Conservation (phyloP, 2,329 filamentous ascomycete species). For the Pochonia chlamydosporia region DNA sequence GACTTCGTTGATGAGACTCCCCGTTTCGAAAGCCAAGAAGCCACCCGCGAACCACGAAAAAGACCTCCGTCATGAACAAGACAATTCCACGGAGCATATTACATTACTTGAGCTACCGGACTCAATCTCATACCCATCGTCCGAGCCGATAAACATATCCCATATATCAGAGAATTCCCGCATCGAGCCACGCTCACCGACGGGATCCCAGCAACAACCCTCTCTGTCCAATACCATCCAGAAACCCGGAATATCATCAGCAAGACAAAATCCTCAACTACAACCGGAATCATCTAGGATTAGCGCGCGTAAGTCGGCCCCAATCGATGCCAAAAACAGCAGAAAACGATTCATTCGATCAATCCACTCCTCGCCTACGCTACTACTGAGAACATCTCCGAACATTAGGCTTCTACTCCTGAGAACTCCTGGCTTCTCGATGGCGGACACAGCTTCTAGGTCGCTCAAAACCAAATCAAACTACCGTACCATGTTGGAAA, state of each 20-base stretch:
- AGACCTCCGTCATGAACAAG: conserved; percentile 33
- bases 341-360: conserved; percentile 72
- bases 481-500: conserved; percentile 95
- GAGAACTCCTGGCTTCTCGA: conserved; percentile 43
- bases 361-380: conserved; percentile 75
- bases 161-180: conserved; percentile 30
- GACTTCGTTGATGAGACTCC: conserved; percentile 78
- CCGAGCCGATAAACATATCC: conserved; percentile 34
- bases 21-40: conserved; percentile 46
- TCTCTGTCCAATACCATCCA: conserved; percentile 44
- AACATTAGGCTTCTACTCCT: conserved; percentile 89
- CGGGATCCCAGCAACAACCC: conserved; percentile 44
- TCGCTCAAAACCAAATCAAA: conserved; percentile 92
- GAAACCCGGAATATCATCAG: conserved; percentile 39
- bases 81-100: conserved; percentile 44
- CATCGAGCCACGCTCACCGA: conserved; percentile 35
- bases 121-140: conserved; percentile 38
- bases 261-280: conserved; percentile 61
- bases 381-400: conserved; percentile 85
- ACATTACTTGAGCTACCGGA: conserved; percentile 67
- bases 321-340: conserved; percentile 48
- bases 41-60: conserved; percentile 20
- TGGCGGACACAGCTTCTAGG: conserved; percentile 57
- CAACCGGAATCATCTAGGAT: conserved; percentile 40
- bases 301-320: conserved; percentile 48